Evolutionary conservation across 768 basidiomycete genomes (phyloP), one percentile per base, ranked within the genome.

Genomic region (Chalciporus pseudorubinellus): DNA sequence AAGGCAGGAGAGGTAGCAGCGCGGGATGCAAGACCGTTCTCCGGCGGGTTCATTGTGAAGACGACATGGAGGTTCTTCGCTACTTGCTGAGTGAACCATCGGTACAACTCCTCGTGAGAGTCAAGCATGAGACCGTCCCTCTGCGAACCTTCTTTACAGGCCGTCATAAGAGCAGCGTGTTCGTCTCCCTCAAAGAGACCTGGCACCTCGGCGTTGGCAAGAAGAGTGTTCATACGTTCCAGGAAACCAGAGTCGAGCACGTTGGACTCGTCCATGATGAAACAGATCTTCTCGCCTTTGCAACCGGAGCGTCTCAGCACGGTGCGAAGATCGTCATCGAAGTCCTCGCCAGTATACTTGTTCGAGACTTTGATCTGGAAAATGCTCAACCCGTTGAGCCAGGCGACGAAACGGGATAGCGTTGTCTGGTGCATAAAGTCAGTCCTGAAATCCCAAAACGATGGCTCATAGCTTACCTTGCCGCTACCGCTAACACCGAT

Each of bases 141-240:
- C 65, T 98, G 95, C n/a, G 97, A 97, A 6, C 97, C 97, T 71
- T 98, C 97, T 68, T 97, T 98, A 75, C 97, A 98, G 1, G 97
- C 94, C 5, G 97, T 98, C 95, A 98, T 98, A 51, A 99, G 76
- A 45, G 95, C 92, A 18, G 95, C 86, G 67, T 98, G 88, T 66
- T 99, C 97, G 62, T 99, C 97, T n/a, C 97, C 97, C 71, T 99
- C 97, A 67, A 99, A 99, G n/a, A 99, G 79, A 70, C 97, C 97
- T 0, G 97, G 97, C n/a, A 99, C 95, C 69, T 99, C 97, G n/a
- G 97, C 97, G 62, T 99, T 99, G 36, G 97, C 97, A 14, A 99
- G 81, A 13, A 99, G 82, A 0, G 97, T 99, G 69, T 99, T 99
- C 95, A 99, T 98, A n/a, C 97, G 85, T 68, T 99, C 97, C 57